Evolutionary conservation across 2,329 filamentous ascomycete genomes (phyloP).

Genomic region (Apiospora pterosperma): DNA sequence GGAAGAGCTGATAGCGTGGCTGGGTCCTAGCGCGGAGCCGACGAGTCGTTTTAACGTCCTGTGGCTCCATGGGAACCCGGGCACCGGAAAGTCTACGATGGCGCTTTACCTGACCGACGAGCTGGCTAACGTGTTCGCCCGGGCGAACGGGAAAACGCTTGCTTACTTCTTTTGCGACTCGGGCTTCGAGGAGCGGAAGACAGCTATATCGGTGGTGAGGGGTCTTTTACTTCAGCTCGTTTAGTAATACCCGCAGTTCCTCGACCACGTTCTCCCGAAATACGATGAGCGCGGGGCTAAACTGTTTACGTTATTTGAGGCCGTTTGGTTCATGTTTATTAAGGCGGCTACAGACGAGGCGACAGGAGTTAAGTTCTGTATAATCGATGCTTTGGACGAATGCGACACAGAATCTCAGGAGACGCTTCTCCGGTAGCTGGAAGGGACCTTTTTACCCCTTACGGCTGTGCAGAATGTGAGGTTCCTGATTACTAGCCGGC

Average conservation of each 20-base stretch:
- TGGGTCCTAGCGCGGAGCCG: not conserved
- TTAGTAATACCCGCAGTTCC: constrained; percentile 15
- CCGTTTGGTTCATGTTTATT: too few species aligned
- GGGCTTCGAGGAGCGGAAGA: constrained; percentile 16
- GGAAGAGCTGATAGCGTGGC: constrained; percentile 15
- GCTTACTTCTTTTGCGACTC: constrained; percentile 23
- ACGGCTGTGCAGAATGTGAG: too few species aligned
- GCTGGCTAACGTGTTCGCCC: constrained; percentile 11
- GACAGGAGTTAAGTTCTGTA: too few species aligned
- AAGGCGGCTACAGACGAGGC: too few species aligned
- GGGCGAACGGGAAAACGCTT: constrained; percentile 10
- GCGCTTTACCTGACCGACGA: constrained; percentile 19
- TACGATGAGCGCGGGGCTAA: constrained; percentile 11
- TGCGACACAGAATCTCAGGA: too few species aligned
- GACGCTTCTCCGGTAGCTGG: too few species aligned
- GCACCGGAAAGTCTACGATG: constrained; percentile 21
- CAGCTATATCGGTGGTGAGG: constrained; percentile 18
- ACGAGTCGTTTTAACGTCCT: constrained; percentile 7
- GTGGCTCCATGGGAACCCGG: constrained; percentile 17
- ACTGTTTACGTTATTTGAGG: constrained; percentile 20
- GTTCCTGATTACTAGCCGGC: too few species aligned
- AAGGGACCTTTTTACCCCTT: too few species aligned
- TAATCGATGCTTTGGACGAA: too few species aligned
- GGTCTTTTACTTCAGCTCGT: constrained; percentile 20
- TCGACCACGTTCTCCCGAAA: constrained; percentile 15